Conservation (phyloP, 2,329 filamentous ascomycete genomes). For the Talaromyces albobiverticillius region DNA sequence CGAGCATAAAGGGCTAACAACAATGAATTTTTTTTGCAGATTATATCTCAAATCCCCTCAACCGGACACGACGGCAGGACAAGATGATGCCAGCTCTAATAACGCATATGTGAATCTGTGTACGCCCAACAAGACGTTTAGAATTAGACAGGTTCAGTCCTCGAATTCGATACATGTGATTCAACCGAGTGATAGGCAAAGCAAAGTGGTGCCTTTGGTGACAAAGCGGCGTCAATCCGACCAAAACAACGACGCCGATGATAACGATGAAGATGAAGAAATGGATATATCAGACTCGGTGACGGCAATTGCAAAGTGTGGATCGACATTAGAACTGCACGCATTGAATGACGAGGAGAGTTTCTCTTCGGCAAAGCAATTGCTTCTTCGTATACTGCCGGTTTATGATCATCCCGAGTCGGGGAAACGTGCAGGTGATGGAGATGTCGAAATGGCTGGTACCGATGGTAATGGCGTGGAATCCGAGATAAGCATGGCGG, state of each 20-base stretch:
- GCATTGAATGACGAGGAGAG: constrained; percentile 23
- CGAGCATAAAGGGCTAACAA: not conserved
- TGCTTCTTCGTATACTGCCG: constrained; percentile 28
- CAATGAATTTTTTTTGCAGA: constrained; percentile 21
- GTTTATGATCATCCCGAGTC: constrained; percentile 25
- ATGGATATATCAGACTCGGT: constrained; percentile 31
- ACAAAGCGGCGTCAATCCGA: not conserved
- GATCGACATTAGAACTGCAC: constrained; percentile 46
- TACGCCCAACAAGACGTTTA: constrained; percentile 56
- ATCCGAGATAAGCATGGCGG: constrained; percentile 11
- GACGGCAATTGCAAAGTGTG: constrained; percentile 44
- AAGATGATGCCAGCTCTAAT: constrained; percentile 15
- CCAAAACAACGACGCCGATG: not conserved
- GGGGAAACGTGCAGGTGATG: constrained; percentile 17
- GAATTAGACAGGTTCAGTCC: constrained; percentile 62
- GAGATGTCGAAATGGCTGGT: constrained; percentile 10
- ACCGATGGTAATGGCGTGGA: constrained; percentile 21
- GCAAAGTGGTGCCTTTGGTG: constrained; percentile 15
- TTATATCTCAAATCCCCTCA: constrained; percentile 44
- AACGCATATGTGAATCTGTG: constrained; percentile 55
- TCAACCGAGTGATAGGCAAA: constrained; percentile 38
- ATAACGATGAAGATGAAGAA: constrained; percentile 11
- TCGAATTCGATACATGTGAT: constrained; percentile 62
- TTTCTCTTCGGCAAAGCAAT: constrained; percentile 26
- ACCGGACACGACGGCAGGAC: constrained; percentile 26